Evolutionary conservation across 1,139 yeast species (phyloP).

Genomic region (Yamadazyma atlantica): DNA sequence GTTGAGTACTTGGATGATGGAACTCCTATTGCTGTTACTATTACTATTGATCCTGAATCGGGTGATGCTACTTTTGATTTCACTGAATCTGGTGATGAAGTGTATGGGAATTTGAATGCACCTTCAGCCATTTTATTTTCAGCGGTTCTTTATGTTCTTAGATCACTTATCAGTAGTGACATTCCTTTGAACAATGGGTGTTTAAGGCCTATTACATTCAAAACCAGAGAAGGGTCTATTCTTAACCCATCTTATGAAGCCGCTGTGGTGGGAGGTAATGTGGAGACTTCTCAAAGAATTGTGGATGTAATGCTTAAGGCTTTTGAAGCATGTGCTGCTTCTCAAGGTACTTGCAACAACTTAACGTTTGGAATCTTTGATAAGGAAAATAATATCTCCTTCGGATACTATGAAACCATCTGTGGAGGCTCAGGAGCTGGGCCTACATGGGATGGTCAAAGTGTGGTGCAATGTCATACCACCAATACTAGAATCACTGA

Average conservation of each 20-base stretch:
- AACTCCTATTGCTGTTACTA: slow-evolving; percentile 37
- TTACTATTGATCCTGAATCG: slow-evolving; percentile 31
- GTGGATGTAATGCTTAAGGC: slow-evolving; percentile 79
- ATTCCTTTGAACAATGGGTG: slow-evolving; percentile 89
- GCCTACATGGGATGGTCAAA: slow-evolving; percentile 49
- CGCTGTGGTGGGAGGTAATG: slow-evolving; percentile 89
- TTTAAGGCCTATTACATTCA: slow-evolving; percentile 63
- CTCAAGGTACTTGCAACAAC: slow-evolving; percentile 52
- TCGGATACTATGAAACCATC: slow-evolving; percentile 50
- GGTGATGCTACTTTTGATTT: slow-evolving; percentile 45
- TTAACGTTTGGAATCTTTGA: slow-evolving; percentile 49
- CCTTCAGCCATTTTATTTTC: slow-evolving; percentile 71
- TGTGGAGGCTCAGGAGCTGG: slow-evolving; percentile 54
- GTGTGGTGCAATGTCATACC: slow-evolving; percentile 49
- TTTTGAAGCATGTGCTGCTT: slow-evolving; percentile 67
- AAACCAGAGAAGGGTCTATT: slow-evolving; percentile 67
- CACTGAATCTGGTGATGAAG: slow-evolving; percentile 42
- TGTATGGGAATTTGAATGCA: slow-evolving; percentile 46
- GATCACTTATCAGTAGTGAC: slow-evolving; percentile 73
- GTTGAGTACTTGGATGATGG: slow-evolving; percentile 47
- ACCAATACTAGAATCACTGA: slow-evolving; percentile 51
- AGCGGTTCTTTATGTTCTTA: slow-evolving; percentile 75
- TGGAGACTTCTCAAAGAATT: slow-evolving; percentile 81
- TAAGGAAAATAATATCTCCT: slow-evolving; percentile 32
- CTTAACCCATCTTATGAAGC: slow-evolving; percentile 73